Conservation (phyloP, 306 rosid genomes). For the Cercis canadensis region DNA sequence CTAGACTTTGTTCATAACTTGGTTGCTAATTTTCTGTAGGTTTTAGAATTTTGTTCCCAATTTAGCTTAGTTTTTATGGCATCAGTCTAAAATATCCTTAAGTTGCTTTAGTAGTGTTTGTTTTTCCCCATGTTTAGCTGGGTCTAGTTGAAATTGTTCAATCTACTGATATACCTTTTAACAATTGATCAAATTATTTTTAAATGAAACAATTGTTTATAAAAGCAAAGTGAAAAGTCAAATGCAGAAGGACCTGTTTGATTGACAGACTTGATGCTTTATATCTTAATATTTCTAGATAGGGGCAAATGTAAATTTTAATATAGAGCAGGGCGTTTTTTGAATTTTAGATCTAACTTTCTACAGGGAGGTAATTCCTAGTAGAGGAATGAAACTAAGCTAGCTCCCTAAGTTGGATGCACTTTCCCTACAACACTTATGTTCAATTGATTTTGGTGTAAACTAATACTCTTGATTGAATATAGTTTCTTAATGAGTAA, state of each 20-base stretch:
- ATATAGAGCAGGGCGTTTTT: not conserved
- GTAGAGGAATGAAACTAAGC: slow-evolving; percentile 26
- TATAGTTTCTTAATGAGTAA: slow-evolving; percentile 2
- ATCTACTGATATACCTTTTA: slow-evolving; percentile 18
- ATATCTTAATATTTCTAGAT: slow-evolving; percentile 1
- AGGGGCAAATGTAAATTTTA: slow-evolving; percentile 10
- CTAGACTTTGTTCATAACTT: slow-evolving; percentile 10
- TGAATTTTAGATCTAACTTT: slow-evolving; percentile 3
- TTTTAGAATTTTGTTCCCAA: slow-evolving; percentile 9
- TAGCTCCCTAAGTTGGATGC: not conserved
- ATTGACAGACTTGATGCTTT: slow-evolving; percentile 15
- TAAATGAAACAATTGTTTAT: not conserved
- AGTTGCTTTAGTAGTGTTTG: not conserved
- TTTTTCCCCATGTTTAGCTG: not conserved
- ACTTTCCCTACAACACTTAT: not conserved
- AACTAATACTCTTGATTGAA: slow-evolving; percentile 11
- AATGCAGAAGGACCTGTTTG: slow-evolving; percentile 9
- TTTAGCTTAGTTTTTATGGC: not conserved
- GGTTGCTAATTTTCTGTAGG: not conserved
- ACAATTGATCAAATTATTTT: slow-evolving; percentile 4
- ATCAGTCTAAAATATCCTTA: slow-evolving; percentile 8
- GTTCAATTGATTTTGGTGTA: not conserved
- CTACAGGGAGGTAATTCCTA: slow-evolving; percentile 7
- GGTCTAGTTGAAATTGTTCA: not conserved
- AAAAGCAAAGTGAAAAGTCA: not conserved